A percentile compares a stretch with the other conserved stretches of the same genome.
Evolutionary conservation across 345 rosid genomes (phyloP).

Genomic region (Eutrema heterophyllum): DNA sequence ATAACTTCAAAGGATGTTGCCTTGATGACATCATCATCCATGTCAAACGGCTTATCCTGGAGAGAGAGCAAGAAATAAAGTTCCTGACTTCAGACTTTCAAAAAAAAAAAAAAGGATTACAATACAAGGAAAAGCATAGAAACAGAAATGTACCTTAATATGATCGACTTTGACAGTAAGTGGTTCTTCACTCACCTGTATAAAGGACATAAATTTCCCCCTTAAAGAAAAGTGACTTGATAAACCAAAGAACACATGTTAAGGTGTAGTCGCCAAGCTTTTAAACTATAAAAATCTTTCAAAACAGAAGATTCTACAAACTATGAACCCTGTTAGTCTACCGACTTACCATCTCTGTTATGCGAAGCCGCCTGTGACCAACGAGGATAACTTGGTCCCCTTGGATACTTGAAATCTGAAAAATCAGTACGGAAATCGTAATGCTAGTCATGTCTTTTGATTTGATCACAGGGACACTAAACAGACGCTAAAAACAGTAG

Average conservation of each 20-base stretch:
- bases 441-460: not conserved
- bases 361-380: constrained; percentile 91
- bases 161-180: constrained; percentile 97
- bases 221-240: constrained; percentile 13
- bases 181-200: constrained; percentile 84
- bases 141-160: constrained; percentile 60
- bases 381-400: constrained; percentile 92
- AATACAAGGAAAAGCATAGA: constrained; percentile 9
- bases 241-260: constrained; percentile 12
- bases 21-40: constrained; percentile 91
- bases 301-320: not conserved
- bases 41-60: constrained; percentile 84
- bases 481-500: constrained; percentile 10
- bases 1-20: constrained; percentile 96
- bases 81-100: not conserved
- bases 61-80: constrained; percentile 11
- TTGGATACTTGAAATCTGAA: constrained; percentile 79
- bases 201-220: constrained; percentile 20
- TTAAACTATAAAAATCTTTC: not conserved
- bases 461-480: constrained; percentile 4
- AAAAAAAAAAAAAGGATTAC: not conserved
- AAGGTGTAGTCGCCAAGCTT: not conserved
- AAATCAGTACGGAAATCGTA: constrained; percentile 18
- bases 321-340: not conserved
- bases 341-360: constrained; percentile 80